Base-by-base conservation (phyloP, 805 yeast species). In the Candida mattraensis region DNA sequence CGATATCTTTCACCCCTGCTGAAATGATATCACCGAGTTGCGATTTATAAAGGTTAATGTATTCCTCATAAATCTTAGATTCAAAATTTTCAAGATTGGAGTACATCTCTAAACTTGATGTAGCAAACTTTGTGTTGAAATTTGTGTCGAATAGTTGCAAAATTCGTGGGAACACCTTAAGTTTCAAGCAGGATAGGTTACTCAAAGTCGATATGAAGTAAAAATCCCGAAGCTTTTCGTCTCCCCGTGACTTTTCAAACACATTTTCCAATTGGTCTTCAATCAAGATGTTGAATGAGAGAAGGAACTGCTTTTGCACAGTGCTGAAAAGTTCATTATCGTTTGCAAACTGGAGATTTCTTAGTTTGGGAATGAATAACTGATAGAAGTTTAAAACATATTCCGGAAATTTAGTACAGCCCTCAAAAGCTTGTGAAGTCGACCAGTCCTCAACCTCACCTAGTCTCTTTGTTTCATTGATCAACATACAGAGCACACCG, bases 11-110 rank as follows among this genome's bases (percentile, higher is more conserved):
- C 26, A 69, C 60, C 19, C 74, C 78, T 19, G 50, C 54, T 36
- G 59, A 56, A n/a, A 67, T 55, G 19, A 67, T 69, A 30, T 56
- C 66, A 3, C 64, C 61, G 25, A 74, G 39, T 35, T 59, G 46
- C 10, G 63, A 47, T 45, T 76, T 67, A 54, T 77, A 71, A 32
- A 69, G 71, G 5, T 69, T 66, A 32, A 77, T 60, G 46, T 71
- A 81, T 14, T 71, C 69, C 10, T 70, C 72, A 46, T 80, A 78
- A 5, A 83, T 63, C 1, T 73, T 70, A 9, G 63, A 54, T 42
- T 79, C 83, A 55, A 75, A 63, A 35, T 68, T 67, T 13, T 66
- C 69, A 35, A 79, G 48, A 3, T 69, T 58, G 6, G 61, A 54
- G 38, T 66, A 70, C 2, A 80, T 53, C n/a, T 70, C 68, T 18